Evolutionary conservation across 2,329 filamentous ascomycete genomes (phyloP), one percentile per base, ranked within the genome.

Genomic region (Bipolaris sorokiniana): DNA sequence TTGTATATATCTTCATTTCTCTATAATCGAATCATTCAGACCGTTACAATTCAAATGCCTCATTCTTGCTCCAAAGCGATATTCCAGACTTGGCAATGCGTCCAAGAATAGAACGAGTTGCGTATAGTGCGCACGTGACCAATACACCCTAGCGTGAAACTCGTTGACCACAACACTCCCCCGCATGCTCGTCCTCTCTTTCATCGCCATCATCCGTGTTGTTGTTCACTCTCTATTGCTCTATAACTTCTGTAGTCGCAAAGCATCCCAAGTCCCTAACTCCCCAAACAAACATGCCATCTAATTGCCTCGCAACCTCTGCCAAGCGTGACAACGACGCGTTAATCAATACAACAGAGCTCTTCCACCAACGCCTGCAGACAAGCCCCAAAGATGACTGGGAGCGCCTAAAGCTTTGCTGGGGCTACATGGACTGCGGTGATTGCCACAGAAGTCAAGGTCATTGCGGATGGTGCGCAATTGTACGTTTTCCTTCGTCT

Each of bases 381-480:
- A 46, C 69, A 23, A 69, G 66, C 31, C 65, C 71, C 1, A 67
- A 71, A 48, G 68, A 75, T 18, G 69, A 76, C 42, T 64, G 67
- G 57, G 60, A 71, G 23, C 61, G 74, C 36, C 48, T 76, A 16
- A 53, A 63, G n/a, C 61, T 66, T 26, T 76, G 74, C 50, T 76
- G 74, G 74, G 72, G 73, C 0, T 72, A 72, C 28, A 51, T 31
- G 7, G 74, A 76, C 42, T 76, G 74, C 53, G 74, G 74, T 4
- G 74, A 76, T 52, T 76, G 74, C 31, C 72, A 75, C 61, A 61
- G 71, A 7, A 74, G 70, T 54, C 56, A 71, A 5, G 72, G 68
- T 0, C 64, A 63, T 44, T 81, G 79, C 59, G 78, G 78, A 20
- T 81, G 79, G 79, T 81, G 79, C 65, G 74, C 78, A 1, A 75